Conservation (phyloP, 2,329 filamentous ascomycete genomes). For the Magnaporthiopsis rhizophila region DNA sequence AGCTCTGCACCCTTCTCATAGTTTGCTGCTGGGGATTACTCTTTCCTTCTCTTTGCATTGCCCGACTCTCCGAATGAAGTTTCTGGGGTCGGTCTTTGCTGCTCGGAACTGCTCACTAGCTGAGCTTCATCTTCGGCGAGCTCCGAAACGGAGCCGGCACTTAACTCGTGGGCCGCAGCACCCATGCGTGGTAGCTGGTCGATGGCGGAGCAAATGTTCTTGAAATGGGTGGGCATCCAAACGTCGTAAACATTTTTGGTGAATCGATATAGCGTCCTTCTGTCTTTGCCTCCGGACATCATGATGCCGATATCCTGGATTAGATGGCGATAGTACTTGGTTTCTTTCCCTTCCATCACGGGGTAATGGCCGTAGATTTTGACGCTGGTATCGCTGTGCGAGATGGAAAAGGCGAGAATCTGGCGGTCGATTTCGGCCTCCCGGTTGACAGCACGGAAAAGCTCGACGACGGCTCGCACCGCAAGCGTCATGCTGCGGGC, state of each 20-base stretch:
- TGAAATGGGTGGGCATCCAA: constrained; percentile 28
- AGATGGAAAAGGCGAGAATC: constrained; percentile 35
- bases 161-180: too few relatives aligned
- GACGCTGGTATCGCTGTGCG: constrained; percentile 24
- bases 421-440: constrained; percentile 30
- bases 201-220: constrained; percentile 28
- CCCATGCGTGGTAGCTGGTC: constrained; percentile 17
- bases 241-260: constrained; percentile 26
- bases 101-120: too few relatives aligned
- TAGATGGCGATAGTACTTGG: constrained; percentile 28
- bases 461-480: constrained; percentile 25
- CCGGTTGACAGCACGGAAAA: constrained; percentile 27
- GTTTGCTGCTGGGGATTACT: too few relatives aligned
- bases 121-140: too few relatives aligned
- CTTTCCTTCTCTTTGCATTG: too few relatives aligned
- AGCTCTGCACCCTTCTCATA: too few relatives aligned
- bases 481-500: too few relatives aligned
- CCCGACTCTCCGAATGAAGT: too few relatives aligned
- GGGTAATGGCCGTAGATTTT: constrained; percentile 34
- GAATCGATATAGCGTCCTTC: constrained; percentile 28
- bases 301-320: constrained; percentile 27
- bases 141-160: too few relatives aligned
- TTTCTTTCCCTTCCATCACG: constrained; percentile 22
- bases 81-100: too few relatives aligned
- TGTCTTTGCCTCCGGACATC: constrained; percentile 22